phyloP scores from a whole-genome alignment of 169 alveolate genomes.

The Eimeria necatrix region DNA sequence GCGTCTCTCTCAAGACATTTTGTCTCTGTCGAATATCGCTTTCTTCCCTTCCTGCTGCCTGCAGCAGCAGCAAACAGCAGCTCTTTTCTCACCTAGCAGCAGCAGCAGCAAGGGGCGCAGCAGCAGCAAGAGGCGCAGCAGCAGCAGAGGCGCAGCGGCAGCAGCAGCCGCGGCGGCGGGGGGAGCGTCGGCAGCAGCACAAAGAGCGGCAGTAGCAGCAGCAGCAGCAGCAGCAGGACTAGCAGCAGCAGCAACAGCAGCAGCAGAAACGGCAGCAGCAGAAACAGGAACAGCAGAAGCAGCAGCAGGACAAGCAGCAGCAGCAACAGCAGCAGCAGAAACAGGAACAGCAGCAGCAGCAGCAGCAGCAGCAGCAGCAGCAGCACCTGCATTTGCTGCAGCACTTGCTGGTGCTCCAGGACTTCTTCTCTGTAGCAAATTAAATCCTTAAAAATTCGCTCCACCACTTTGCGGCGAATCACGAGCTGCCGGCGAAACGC shows the following conservation, averaged over 20 bases:
- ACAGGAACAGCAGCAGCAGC: neutral
- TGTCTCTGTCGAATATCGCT: constrained; percentile 56
- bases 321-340: too few relatives aligned
- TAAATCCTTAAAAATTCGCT: neutral
- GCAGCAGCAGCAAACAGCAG: too few relatives aligned
- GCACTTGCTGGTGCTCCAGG: neutral
- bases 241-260: too few relatives aligned
- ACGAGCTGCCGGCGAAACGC: neutral
- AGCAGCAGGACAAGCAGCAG: too few relatives aligned
- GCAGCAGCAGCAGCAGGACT: too few relatives aligned
- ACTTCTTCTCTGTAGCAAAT: neutral
- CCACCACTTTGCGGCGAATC: neutral
- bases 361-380: neutral
- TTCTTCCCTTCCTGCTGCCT: constrained; percentile 43
- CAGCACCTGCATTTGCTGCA: too few relatives aligned
- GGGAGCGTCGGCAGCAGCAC: too few relatives aligned
- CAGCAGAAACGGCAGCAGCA: too few relatives aligned
- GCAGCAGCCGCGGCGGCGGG: too few relatives aligned
- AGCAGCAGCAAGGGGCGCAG: neutral
- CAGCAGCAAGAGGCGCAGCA: neutral
- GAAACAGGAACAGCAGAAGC: too few relatives aligned
- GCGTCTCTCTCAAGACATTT: constrained; percentile 36
- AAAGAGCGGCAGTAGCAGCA: too few relatives aligned
- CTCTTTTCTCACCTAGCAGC: too few relatives aligned
- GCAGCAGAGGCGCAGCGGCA: neutral